Conservation (phyloP, 148 eudicot genomes). For the Mesembryanthemum crystallinum region DNA sequence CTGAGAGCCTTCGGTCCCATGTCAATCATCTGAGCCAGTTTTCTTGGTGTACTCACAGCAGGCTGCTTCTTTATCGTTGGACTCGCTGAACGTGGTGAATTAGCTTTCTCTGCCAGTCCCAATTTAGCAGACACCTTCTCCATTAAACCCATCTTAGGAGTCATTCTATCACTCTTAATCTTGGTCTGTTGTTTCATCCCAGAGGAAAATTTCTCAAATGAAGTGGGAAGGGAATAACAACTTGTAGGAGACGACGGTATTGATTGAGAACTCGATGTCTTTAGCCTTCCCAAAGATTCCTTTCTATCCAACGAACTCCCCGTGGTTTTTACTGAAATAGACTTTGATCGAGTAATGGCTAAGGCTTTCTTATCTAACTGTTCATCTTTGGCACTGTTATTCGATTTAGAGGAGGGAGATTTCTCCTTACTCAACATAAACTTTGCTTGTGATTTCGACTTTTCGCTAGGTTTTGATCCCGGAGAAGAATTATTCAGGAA, state of each 20-base stretch:
- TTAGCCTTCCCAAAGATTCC: constrained; percentile 45
- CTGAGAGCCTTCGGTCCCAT: constrained; percentile 81
- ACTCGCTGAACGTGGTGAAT: constrained; percentile 44
- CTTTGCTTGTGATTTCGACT: constrained; percentile 41
- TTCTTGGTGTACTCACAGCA: constrained; percentile 44
- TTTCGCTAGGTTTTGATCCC: constrained; percentile 40
- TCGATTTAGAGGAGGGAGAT: constrained; percentile 36
- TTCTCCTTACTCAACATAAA: constrained; percentile 41
- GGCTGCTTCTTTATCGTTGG: constrained; percentile 43
- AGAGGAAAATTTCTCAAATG: constrained; percentile 76
- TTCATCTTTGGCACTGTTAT: constrained; percentile 42
- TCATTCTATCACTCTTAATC: constrained; percentile 53
- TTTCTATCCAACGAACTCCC: constrained; percentile 44
- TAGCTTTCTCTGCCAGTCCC: constrained; percentile 47
- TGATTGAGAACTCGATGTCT: constrained; percentile 50
- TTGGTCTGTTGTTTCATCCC: constrained; percentile 66
- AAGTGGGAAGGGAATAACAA: constrained; percentile 70
- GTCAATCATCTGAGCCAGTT: constrained; percentile 55
- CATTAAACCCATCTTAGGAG: constrained; percentile 37
- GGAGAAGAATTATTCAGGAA: constrained; percentile 53
- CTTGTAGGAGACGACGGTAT: constrained; percentile 84
- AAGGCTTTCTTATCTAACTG: constrained; percentile 37
- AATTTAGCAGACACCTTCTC: constrained; percentile 48
- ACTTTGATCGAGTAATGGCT: constrained; percentile 51
- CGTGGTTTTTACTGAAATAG: constrained; percentile 45